These are phyloP conservation scores for Aphanocladium album DNA, from an alignment of 2,329 filamentous ascomycete species.

Conservation along the genomic window DNA sequence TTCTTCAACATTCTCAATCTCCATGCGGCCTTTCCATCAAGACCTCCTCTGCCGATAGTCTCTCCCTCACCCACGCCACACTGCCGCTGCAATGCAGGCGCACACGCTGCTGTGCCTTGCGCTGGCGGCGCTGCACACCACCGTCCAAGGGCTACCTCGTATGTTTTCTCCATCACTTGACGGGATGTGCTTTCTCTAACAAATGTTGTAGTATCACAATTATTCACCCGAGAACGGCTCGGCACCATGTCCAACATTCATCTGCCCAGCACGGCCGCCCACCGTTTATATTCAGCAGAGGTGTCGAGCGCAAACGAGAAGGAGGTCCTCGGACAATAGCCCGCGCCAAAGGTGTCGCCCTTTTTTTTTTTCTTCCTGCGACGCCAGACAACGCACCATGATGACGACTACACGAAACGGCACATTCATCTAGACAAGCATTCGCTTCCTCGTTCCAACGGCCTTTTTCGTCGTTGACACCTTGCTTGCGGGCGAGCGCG, in stretches of 20 bases:
- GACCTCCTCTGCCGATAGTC: too few relatives aligned
- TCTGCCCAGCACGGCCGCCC: not conserved
- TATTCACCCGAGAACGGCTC: not conserved
- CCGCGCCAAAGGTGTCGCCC: not conserved
- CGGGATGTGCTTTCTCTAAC: not conserved
- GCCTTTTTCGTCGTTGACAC: too few relatives aligned
- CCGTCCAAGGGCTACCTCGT: not conserved
- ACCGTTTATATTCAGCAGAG: not conserved
- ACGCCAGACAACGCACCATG: not conserved
- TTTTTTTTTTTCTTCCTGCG: not conserved
- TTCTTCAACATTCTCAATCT: too few relatives aligned
- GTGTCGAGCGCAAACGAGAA: not conserved
- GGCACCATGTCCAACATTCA: not conserved
- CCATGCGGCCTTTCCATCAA: too few relatives aligned
- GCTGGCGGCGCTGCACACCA: not conserved
- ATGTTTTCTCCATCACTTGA: not conserved
- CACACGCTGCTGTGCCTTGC: constrained; percentile 4
- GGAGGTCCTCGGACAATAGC: not conserved
- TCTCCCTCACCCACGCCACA: not conserved
- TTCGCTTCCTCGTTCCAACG: too few relatives aligned
- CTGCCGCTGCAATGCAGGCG: not conserved
- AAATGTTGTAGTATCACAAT: not conserved
- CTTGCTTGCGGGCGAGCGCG: too few relatives aligned
- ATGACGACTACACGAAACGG: not conserved
- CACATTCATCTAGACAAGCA: too few relatives aligned